Base-by-base conservation (phyloP, 345 rosid species). In the Eutrema heterophyllum region DNA sequence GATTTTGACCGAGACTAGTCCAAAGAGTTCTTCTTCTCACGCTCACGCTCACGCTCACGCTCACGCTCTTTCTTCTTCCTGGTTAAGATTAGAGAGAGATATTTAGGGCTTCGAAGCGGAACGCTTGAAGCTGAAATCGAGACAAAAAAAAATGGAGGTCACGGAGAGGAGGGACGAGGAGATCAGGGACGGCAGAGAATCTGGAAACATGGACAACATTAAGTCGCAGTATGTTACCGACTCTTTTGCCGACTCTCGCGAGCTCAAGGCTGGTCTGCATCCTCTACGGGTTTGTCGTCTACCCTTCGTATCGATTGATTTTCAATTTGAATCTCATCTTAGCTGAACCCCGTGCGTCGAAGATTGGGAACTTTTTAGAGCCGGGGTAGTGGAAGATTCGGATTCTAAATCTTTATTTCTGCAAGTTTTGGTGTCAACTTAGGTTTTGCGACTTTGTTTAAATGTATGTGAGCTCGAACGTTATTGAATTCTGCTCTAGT, bases 201-300 rank as follows among this genome's bases (percentile, higher is more conserved):
- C 82, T 1, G 38, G 68, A 35, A 56, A 54, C 74, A 48, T 59
- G 64, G 57, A 62, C 13, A 59, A 9, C 75, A 67, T 40, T 4
- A 72, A 78, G 65, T 73, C 75, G 41, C 75, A 68, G 30, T 73
- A 69, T 14, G 69, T n/a, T 33, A 24, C 72, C 14, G 75, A 76
- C 67, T 59, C 78, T 15, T 38, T 53, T 50, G 52, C 76, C 52
- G 87, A 88, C 33, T 83, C 91, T 41, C 91, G 85, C 40, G 97
- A 89, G 14, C 92, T 87, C 78, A 91, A 94, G 72, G 89, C 88
- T 74, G 84, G 93, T 39, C 78, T 90, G 35, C 98, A 95, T 76
- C 96, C 99, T 76, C 96, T 95, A 54, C 88, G 88, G 97, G 97
- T 93, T 41, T 61, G 57, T 63, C 62, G 3, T 52, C 60, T 43